phyloP scores from a whole-genome alignment of 2,329 filamentous ascomycete genomes.

The Xylogone sp. region DNA sequence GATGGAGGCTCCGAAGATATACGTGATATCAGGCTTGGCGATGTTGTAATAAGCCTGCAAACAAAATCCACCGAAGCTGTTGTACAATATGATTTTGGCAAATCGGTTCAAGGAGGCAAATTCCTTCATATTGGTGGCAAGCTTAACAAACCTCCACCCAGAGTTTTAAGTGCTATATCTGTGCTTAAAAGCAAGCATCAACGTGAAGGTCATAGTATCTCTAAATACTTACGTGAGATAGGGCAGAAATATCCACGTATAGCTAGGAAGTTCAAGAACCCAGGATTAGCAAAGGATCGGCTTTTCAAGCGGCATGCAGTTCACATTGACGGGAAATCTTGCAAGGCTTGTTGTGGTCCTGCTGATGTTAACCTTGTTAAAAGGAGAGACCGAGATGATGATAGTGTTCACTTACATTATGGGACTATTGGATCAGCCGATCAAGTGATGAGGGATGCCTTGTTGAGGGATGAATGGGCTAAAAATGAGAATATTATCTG shows the following conservation, averaged over 20 bases:
- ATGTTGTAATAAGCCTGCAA: conserved; percentile 12
- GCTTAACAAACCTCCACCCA: conserved; percentile 10
- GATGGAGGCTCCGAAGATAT: neutral
- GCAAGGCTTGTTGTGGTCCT: conserved; percentile 1
- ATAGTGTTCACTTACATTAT: conserved; percentile 15
- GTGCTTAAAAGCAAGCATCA: conserved; percentile 1
- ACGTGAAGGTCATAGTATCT: neutral
- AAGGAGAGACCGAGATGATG: neutral
- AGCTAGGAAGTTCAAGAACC: conserved; percentile 4
- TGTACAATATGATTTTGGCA: conserved; percentile 24
- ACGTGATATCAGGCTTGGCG: conserved; percentile 9
- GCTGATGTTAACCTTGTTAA: conserved; percentile 1
- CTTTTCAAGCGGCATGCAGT: conserved; percentile 2
- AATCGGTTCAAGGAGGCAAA: conserved; percentile 6
- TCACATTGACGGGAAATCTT: conserved; percentile 6
- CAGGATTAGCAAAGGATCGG: conserved; percentile 8
- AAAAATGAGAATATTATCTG: conserved; percentile 26
- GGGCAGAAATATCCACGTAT: neutral
- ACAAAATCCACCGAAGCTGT: conserved; percentile 11
- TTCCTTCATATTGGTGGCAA: conserved; percentile 2
- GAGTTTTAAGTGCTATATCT: conserved; percentile 4
- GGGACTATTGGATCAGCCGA: conserved; percentile 26
- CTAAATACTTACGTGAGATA: conserved; percentile 1
- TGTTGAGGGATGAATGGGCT: conserved; percentile 19
- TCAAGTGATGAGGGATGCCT: conserved; percentile 26